Evolutionary conservation across 805 yeast species (phyloP).

Genomic region (Candida saitoana): DNA sequence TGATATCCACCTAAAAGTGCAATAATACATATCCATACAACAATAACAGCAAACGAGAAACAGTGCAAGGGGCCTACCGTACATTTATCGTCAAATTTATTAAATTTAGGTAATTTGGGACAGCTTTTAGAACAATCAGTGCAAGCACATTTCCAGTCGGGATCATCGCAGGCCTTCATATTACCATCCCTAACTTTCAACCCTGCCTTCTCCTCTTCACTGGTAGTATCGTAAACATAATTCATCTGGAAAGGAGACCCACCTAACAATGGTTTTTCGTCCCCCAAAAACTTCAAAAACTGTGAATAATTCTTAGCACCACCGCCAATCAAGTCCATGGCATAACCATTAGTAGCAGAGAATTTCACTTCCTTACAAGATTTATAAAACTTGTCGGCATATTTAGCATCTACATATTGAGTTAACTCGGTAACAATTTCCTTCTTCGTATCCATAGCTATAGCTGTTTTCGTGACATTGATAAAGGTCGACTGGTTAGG

Average conservation of each 20-base stretch:
- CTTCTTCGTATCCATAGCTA: constrained; percentile 46
- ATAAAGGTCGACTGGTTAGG: constrained; percentile 75
- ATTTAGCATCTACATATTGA: constrained; percentile 52
- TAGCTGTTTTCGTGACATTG: constrained; percentile 53
- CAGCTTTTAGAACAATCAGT: constrained; percentile 83
- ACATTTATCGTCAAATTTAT: constrained; percentile 40
- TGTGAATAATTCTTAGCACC: constrained; percentile 74
- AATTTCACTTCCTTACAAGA: constrained; percentile 89
- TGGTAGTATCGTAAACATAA: constrained; percentile 46
- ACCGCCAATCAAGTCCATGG: constrained; percentile 97
- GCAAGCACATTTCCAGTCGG: constrained; percentile 76
- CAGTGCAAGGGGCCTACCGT: constrained; percentile 64
- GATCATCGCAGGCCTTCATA: constrained; percentile 56
- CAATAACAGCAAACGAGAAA: constrained; percentile 59
- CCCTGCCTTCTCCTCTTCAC: constrained; percentile 12
- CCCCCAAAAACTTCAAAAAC: constrained; percentile 87
- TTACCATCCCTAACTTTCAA: constrained; percentile 23
- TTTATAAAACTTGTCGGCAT: constrained; percentile 66
- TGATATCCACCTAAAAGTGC: constrained; percentile 44
- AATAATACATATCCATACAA: constrained; percentile 40
- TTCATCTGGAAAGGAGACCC: constrained; percentile 96
- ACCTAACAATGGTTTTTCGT: constrained; percentile 87
- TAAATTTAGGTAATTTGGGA: constrained; percentile 56
- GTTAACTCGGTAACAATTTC: constrained; percentile 69
- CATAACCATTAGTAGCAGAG: constrained; percentile 91